phyloP scores from a whole-genome alignment of 73 alveolate genomes.

The Symbiodinium natans region DNA sequence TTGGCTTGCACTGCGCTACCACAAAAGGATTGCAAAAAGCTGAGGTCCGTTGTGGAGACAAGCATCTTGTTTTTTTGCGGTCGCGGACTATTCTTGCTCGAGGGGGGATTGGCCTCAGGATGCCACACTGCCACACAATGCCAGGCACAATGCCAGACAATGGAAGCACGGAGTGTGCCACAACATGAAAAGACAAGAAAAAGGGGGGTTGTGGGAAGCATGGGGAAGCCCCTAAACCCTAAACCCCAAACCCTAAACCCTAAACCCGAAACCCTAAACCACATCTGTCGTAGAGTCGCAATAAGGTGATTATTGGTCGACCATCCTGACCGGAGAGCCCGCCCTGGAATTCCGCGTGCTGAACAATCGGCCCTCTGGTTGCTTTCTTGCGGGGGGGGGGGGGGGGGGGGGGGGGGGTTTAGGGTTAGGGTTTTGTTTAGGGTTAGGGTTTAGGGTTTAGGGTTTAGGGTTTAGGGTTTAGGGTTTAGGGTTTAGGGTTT shows the following conservation, averaged over 20 bases:
- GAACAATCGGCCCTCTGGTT: constrained; percentile 19
- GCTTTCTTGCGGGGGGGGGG: neutral
- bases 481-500: too few relatives aligned
- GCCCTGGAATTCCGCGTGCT: constrained; percentile 44
- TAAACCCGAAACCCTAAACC: too few relatives aligned
- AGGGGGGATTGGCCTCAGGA: neutral
- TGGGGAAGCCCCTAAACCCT: neutral
- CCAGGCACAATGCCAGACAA: neutral
- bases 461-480: neutral
- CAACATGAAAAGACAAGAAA: neutral
- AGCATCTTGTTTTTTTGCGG: neutral
- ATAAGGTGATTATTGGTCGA: constrained; percentile 46
- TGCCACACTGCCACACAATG: neutral
- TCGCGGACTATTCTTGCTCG: neutral
- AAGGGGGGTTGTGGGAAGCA: neutral
- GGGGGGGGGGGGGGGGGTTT: neutral
- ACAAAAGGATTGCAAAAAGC: neutral
- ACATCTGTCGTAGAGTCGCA: too few relatives aligned
- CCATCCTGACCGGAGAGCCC: constrained; percentile 46
- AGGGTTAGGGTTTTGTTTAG: neutral
- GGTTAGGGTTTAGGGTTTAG: neutral
- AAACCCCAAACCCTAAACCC: too few relatives aligned
- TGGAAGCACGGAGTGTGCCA: neutral
- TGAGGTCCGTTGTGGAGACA: neutral
- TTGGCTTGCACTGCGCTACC: neutral